These are phyloP conservation scores for Oryza officinalis DNA, from an alignment of 176 grass and related monocot species.

Conservation along the genomic window DNA sequence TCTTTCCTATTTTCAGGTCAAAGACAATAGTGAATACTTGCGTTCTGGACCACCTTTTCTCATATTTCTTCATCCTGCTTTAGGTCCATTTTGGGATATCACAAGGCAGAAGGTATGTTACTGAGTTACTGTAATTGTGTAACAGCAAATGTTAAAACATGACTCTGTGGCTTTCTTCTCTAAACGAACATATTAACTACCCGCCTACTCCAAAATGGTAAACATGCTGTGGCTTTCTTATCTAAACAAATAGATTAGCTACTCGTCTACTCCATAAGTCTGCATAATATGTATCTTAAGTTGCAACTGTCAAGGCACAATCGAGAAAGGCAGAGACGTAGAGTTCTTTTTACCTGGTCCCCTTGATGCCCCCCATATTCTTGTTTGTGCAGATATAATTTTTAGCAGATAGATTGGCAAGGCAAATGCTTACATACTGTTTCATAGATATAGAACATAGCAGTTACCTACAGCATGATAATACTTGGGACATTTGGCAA, in stretches of 20 bases:
- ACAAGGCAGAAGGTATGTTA: conserved; percentile 80
- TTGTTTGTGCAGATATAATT: conserved; percentile 2
- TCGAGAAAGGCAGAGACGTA: background rate
- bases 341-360: too few relatives aligned
- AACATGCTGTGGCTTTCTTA: conserved; percentile 4
- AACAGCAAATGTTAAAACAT: conserved; percentile 2
- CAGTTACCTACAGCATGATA: background rate
- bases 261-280: background rate
- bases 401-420: background rate
- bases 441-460: background rate
- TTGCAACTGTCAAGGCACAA: background rate
- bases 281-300: background rate
- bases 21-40: conserved; percentile 81
- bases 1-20: conserved; percentile 61
- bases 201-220: too few relatives aligned
- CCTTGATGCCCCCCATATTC: background rate
- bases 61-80: conserved; percentile 96
- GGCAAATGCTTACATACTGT: background rate
- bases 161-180: conserved; percentile 4
- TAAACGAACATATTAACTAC: conserved; percentile 2
- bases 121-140: background rate
- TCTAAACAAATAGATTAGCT: conserved; percentile 15
- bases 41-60: conserved; percentile 72
- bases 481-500: background rate
- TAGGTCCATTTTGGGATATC: conserved; percentile 96